Base-by-base conservation (phyloP, 768 basidiomycete genomes). In the Psilocybe cyanescens region DNA sequence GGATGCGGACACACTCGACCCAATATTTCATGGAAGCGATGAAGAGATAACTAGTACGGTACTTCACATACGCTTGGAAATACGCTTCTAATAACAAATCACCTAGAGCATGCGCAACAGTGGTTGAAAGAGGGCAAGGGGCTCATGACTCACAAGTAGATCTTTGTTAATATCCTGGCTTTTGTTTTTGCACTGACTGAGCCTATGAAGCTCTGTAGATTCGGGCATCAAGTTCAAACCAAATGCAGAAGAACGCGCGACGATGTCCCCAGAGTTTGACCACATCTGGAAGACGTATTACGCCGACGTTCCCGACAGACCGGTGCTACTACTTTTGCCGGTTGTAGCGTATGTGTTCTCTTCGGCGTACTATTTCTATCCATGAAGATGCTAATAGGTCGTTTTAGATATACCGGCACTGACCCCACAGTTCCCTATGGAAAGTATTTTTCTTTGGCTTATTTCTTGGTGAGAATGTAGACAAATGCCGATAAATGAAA, bases 201-300 rank as follows among this genome's bases (percentile, higher is more conserved):
- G 17, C 37, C 5, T 2, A n/a, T 47, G 55, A 63, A 88, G 86
- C 60, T 83, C 74, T 1, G 62, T 83, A 29, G 85, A 88, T 62
- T 77, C 79, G 19, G 86, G 84, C 3, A 77, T 86, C 62, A 88
- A 88, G 65, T 68, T 86, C 31, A 77, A 87, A 19, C 87, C 88
- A 1, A 79, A 71, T 24, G 66, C 67, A 2, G 72, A 78, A 12
- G 87, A 89, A 49, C 72, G 86, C 24, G 74, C 79, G 45, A 75
- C 74, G 30, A 74, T 89, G 35, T 82, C 81, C 8, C 78, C 82
- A 5, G 78, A 72, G 12, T 89, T 89, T 66, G 68, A 75, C 39
- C 48, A 74, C 19, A 73, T 78, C 41, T 88, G 86, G 87, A 72
- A 80, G 8, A 68, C 72, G 3, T 84, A 81, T 68, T 89, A 83